These are phyloP conservation scores for Omphalea diandra DNA, from an alignment of 441 rosid species.

Conservation along the genomic window DNA sequence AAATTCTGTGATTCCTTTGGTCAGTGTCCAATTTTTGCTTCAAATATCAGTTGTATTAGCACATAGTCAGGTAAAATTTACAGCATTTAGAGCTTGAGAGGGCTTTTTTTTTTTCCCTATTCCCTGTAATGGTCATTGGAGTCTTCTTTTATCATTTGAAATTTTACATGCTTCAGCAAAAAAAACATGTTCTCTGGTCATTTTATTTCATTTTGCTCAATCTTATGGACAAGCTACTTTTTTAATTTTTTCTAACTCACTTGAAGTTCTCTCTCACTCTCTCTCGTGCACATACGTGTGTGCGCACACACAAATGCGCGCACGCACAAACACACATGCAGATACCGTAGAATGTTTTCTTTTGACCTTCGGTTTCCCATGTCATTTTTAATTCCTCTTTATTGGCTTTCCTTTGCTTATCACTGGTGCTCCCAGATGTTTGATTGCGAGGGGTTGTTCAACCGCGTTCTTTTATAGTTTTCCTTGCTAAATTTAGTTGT, in stretches of 20 bases:
- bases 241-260: neutral
- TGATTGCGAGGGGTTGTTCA: neutral
- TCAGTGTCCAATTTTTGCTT: conserved; percentile 25
- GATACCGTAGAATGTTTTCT: neutral
- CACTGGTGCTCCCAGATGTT: neutral
- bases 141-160: conserved; percentile 12
- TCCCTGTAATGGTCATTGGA: conserved; percentile 20
- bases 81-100: conserved; percentile 10
- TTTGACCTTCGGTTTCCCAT: neutral
- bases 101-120: neutral
- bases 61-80: conserved; percentile 23
- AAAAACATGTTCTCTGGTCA: conserved; percentile 5
- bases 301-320: too few relatives aligned
- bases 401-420: neutral
- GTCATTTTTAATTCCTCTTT: neutral
- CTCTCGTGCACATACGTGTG: too few relatives aligned
- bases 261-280: neutral
- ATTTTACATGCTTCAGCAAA: conserved; percentile 13
- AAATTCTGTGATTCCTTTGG: conserved; percentile 10
- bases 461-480: neutral
- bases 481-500: neutral
- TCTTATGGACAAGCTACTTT: neutral
- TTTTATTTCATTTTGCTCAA: conserved; percentile 4
- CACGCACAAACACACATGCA: neutral
- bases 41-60: conserved; percentile 17